Conservation (phyloP, 2,329 filamentous ascomycete genomes). For the Pseudovirgaria hyperparasitica region DNA sequence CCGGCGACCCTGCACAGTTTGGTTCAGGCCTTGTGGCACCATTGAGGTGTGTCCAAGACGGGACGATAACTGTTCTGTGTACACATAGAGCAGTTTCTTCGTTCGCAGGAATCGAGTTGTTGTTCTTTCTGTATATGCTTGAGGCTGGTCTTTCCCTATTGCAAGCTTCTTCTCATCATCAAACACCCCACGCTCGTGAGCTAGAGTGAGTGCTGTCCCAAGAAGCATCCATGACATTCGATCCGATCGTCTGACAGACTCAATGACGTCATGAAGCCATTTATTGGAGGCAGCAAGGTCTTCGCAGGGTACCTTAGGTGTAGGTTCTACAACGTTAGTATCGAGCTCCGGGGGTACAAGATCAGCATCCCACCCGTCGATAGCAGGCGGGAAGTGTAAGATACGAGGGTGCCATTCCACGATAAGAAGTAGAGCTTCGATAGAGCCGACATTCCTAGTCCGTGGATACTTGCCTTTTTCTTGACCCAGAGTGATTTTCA, state of each 20-base stretch:
- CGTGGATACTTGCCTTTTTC: conserved; percentile 39
- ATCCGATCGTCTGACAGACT: conserved; percentile 41
- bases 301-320: conserved; percentile 10
- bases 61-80: conserved; percentile 39
- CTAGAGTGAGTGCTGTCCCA: conserved; percentile 39
- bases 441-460: conserved; percentile 37
- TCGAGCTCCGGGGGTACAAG: too few relatives aligned
- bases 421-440: conserved; percentile 41
- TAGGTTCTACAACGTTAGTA: too few relatives aligned
- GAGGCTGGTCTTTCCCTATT: conserved; percentile 14
- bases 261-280: conserved; percentile 42
- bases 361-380: conserved; percentile 44
- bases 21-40: conserved; percentile 33
- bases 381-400: conserved; percentile 40
- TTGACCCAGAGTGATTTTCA: conserved; percentile 41
- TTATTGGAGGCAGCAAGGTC: conserved; percentile 25
- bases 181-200: conserved; percentile 41
- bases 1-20: conserved; percentile 26
- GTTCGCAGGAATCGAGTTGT: conserved; percentile 15
- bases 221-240: conserved; percentile 50
- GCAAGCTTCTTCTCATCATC: conserved; percentile 23
- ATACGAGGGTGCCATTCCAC: conserved; percentile 45
- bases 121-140: conserved; percentile 4
- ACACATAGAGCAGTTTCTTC: conserved; percentile 28
- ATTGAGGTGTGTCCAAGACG: conserved; percentile 39